Evolutionary conservation across 176 grass and related monocot species (phyloP).

Genomic region (Miscanthus lutarioriparius): DNA sequence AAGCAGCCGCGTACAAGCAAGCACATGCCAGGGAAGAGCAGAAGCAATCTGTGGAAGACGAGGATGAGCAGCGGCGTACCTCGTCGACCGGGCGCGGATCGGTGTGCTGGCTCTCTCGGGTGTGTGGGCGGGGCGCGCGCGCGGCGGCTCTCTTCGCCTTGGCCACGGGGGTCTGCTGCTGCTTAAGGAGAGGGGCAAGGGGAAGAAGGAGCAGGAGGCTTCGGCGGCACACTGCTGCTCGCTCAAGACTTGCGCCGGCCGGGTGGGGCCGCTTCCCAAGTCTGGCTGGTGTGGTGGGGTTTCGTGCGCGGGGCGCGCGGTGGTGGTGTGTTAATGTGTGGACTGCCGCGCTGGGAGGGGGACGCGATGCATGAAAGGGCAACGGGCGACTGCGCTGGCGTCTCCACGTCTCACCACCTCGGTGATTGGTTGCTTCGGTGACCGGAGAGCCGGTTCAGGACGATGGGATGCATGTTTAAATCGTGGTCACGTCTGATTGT

Average conservation of each 20-base stretch:
- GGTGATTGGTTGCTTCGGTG: too few species aligned
- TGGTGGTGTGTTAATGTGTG: neutral
- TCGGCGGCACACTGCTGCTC: slow-evolving; percentile 37
- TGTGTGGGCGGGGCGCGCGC: neutral
- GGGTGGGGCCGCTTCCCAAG: neutral
- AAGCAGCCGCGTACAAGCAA: neutral
- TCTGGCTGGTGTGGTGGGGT: neutral
- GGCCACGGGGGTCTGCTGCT: neutral
- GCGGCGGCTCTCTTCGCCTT: neutral
- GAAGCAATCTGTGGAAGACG: neutral
- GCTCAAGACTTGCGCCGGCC: neutral
- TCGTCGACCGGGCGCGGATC: slow-evolving; percentile 7
- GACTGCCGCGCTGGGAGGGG: neutral
- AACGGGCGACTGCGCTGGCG: slow-evolving; percentile 41
- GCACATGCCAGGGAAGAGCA: neutral
- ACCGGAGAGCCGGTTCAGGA: too few species aligned
- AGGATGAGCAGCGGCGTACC: slow-evolving; percentile 16
- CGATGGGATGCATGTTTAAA: too few species aligned
- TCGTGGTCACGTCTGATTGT: too few species aligned
- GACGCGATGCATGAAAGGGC: slow-evolving; percentile 33
- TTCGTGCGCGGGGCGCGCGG: slow-evolving; percentile 15
- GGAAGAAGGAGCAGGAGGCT: neutral
- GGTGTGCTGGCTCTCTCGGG: neutral
- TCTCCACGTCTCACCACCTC: slow-evolving; percentile 32
- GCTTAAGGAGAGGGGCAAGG: slow-evolving; percentile 8